Conservation (phyloP, 106 monocot genomes). For the Agapanthus africanus region DNA sequence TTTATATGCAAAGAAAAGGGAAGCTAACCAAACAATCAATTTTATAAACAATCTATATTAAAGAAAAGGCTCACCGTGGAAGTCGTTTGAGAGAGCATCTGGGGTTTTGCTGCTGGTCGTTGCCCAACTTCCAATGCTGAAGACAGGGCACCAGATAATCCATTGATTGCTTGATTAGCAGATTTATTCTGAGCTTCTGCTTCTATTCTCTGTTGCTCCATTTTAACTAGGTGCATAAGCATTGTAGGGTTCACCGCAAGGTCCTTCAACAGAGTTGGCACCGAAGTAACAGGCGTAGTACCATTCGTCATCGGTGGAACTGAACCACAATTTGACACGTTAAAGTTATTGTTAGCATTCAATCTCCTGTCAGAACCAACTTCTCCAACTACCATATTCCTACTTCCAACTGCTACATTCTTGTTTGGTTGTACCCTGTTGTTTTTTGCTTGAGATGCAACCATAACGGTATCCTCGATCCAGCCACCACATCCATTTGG, state of each 20-base stretch:
- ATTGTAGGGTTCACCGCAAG: conserved; percentile 71
- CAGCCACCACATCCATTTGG: background rate
- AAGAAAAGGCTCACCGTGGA: conserved; percentile 27
- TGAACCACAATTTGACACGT: conserved; percentile 6
- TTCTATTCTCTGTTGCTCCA: conserved; percentile 50
- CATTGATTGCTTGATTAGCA: conserved; percentile 10
- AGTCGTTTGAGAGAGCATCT: conserved; percentile 16
- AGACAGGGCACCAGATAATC: conserved; percentile 10
- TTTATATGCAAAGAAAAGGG: background rate
- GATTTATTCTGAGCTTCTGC: conserved; percentile 2
- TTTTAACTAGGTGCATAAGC: conserved; percentile 55
- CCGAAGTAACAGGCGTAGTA: conserved; percentile 13
- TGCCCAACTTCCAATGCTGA: conserved; percentile 18
- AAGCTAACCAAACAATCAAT: background rate
- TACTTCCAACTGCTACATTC: conserved; percentile 8
- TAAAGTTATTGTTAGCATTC: conserved; percentile 9
- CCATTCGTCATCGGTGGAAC: conserved; percentile 4
- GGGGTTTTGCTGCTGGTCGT: conserved; percentile 18
- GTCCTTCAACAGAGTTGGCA: conserved; percentile 58
- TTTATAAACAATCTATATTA: background rate
- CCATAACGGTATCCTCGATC: conserved; percentile 2
- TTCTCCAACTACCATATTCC: conserved; percentile 21
- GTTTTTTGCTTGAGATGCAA: conserved; percentile 7
- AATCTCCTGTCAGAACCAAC: conserved; percentile 7
- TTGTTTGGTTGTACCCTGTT: conserved; percentile 9